Base-by-base conservation (phyloP, 148 eudicot genomes). In the Silene conica region DNA sequence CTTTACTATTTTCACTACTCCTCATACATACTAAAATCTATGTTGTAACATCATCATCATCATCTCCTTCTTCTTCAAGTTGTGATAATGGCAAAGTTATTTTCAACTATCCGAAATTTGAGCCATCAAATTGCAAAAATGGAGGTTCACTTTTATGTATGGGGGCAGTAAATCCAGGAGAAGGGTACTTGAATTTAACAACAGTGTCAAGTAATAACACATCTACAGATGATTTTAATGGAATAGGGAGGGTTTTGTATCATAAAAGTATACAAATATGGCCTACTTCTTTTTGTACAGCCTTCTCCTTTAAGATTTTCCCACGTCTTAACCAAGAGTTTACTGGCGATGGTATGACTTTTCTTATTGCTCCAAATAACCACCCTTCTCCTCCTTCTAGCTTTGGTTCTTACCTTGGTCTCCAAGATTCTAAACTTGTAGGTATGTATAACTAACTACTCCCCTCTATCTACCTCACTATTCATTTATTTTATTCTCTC, bases 341-440 rank as follows among this genome's bases (percentile, higher is more conserved):
- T 31, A 59, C 80, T 52, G 92, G 96, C 63, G 96, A 90, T 76
- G 96, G 96, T 55, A 86, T 90, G 90, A 68, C 87, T 0, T 88
- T 90, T 71, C 74, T 90, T 62, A 60, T 90, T 61, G 92, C 96
- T 10, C 86, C 76, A 31, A 83, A 86, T 76, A 54, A 79, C 48
- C 48, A 69, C 0, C 82, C 92, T 21, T 88, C 96, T 5, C 87
- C 92, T 5, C 55, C 31, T 0, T 22, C 59, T 1, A 90, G 96
- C 79, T 85, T 62, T 80, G 96, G 96, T 12, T 81, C 96, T 14
- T 85, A 69, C 72, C 80, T 88, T 59, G 92, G 89, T 12, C 80
- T 90, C 38, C 82, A 80, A 72, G 88, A 88, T 81, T 79, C 81
- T 18, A 69, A 77, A 38, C 82, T 86, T 65, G 63, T 81, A 85